Evolutionary conservation across 2,329 filamentous ascomycete species (phyloP).

Genomic region (Coleophoma eucalyptorum): DNA sequence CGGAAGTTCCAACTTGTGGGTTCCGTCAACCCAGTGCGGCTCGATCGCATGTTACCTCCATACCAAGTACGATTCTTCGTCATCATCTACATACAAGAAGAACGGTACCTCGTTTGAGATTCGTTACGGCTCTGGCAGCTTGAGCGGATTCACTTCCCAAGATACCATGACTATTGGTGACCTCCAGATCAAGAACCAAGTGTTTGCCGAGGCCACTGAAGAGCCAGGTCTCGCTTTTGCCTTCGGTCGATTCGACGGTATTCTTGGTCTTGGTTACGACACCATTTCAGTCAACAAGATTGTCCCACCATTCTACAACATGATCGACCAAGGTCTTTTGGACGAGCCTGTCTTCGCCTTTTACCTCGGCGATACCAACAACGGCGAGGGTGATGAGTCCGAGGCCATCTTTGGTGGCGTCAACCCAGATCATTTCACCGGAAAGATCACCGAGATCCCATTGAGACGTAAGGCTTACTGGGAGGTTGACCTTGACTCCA

Average conservation of each 20-base stretch:
- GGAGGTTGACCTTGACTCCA: constrained; percentile 95
- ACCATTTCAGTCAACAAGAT: constrained; percentile 97
- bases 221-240: constrained; percentile 97
- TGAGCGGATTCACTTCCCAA: constrained; percentile 90
- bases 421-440: constrained; percentile 74
- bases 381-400: constrained; percentile 66
- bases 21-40: constrained; percentile 83
- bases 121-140: constrained; percentile 88
- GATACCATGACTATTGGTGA: constrained; percentile 87
- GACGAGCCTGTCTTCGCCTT: constrained; percentile 95
- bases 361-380: constrained; percentile 78
- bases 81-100: constrained; percentile 87
- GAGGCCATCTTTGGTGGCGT: constrained; percentile 89
- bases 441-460: constrained; percentile 89
- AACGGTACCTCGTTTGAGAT: constrained; percentile 94
- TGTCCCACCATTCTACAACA: constrained; percentile 92
- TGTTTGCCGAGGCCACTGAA: constrained; percentile 93
- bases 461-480: constrained; percentile 99
- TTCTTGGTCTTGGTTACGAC: constrained; percentile 90
- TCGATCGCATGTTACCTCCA: constrained; percentile 99
- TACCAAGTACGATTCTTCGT: constrained; percentile 88
- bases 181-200: constrained; percentile 80
- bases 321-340: constrained; percentile 84
- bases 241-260: constrained; percentile 96
- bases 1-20: constrained; percentile 98